Evolutionary conservation across 1,284 basidiomycete genomes (phyloP), one percentile per base, ranked within the genome.

Genomic region (Agaricales sp.): DNA sequence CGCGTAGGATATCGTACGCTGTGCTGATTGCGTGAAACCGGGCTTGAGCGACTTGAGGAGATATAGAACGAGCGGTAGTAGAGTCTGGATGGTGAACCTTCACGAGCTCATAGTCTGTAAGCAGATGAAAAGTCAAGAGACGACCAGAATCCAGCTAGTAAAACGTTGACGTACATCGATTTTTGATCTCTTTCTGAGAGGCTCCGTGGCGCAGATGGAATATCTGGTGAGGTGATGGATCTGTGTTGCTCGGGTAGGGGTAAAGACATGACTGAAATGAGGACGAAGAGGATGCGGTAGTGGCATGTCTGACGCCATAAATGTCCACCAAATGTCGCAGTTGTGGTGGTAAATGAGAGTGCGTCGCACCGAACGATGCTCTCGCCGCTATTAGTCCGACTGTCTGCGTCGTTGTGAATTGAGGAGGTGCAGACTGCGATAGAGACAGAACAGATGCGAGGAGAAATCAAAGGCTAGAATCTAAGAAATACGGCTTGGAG

Each of bases 21-120:
- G 70, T 63, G 37, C 73, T 70, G 51, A 86, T 80, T 4, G 75
- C 65, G 55, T 81, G 78, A 54, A 86, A 86, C 11, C 75, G 74
- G 0, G 70, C 65, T 53, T 82, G 79, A 0, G 74, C 70, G 2
- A 70, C 61, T 20, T 71, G 67, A 0, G 73, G 60, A 3, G 76
- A 62, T 26, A 75, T 57, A 2, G 61, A 58, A 2, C 74, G 71
- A 44, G 73, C 72, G 22, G 73, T 59, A 0, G 70, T 66, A 0
- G 82, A 81, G 59, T 86, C 82, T 2, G 83, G 83, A 57, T 86
- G 83, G 60, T 86, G 82, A 22, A 74, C 66, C 26, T 78, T 72
- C 35, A 86, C 82, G 30, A 86, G 73, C 49, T 86, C 82, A 57
- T 80, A 85, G 61, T 86, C 82, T 86, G 53, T 18, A 44, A 21